Percentiles rank a stretch among this genome's conserved stretches.
These are phyloP conservation scores for Stromatinia cepivora DNA, from an alignment of 2,329 filamentous ascomycete species.

Conservation along the genomic window DNA sequence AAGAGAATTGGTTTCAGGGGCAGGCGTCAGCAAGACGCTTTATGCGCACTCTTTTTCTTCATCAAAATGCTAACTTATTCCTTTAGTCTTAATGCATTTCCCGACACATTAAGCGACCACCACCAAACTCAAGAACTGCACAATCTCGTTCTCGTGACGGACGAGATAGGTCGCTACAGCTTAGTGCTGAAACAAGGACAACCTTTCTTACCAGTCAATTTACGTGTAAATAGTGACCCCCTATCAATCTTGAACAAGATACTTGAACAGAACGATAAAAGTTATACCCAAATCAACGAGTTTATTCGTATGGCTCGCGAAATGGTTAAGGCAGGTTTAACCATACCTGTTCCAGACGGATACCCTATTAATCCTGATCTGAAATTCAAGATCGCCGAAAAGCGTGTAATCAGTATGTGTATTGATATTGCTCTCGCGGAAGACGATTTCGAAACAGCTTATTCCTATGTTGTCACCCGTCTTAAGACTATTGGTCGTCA, in stretches of 20 bases:
- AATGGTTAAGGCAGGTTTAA: constrained; percentile 62
- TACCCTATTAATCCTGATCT: constrained; percentile 7
- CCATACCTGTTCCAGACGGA: constrained; percentile 25
- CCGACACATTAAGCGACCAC: constrained; percentile 55
- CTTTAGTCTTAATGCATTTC: constrained; percentile 63
- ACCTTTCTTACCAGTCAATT: constrained; percentile 74
- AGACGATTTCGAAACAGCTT: constrained; percentile 83
- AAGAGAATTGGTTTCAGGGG: not conserved
- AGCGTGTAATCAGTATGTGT: constrained; percentile 75
- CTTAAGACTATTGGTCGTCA: constrained; percentile 49
- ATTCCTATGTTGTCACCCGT: constrained; percentile 76
- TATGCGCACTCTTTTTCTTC: not conserved
- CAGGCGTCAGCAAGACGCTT: not conserved
- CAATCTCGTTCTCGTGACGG: constrained; percentile 69
- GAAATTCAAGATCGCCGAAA: constrained; percentile 50
- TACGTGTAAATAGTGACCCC: constrained; percentile 76
- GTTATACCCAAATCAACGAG: constrained; percentile 74
- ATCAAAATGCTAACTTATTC: constrained; percentile 1
- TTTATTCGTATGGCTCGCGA: constrained; percentile 68
- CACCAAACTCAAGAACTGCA: constrained; percentile 56
- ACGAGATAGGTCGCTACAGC: constrained; percentile 73
- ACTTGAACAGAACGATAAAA: constrained; percentile 71
- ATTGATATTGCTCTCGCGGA: constrained; percentile 74
- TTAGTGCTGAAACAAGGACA: constrained; percentile 77
- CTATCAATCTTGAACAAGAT: constrained; percentile 71